Conservation (phyloP, 495 filamentous ascomycete genomes). For the Hypoxylon fuscum region DNA sequence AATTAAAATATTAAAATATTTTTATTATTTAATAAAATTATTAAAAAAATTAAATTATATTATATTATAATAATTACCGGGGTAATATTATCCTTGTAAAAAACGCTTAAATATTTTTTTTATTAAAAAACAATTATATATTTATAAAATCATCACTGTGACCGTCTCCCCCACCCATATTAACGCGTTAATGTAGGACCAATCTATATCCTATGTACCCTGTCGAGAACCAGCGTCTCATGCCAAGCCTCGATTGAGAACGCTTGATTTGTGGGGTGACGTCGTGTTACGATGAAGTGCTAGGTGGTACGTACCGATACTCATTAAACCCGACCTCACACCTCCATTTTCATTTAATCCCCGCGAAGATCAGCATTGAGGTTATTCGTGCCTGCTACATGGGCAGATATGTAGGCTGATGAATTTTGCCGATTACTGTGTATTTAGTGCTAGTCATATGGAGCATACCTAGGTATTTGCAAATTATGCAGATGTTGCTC, state of each 20-base stretch:
- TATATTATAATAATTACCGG: too few species aligned
- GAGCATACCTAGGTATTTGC: background rate
- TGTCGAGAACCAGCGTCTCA: background rate
- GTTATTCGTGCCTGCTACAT: background rate
- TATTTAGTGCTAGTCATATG: background rate
- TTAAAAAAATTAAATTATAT: too few species aligned
- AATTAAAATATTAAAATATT: too few species aligned
- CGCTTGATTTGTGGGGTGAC: conserved; percentile 32
- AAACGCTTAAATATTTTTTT: too few species aligned
- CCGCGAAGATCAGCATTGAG: background rate
- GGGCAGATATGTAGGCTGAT: background rate
- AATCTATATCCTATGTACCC: background rate
- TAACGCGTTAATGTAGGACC: background rate
- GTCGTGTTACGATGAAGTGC: conserved; percentile 15
- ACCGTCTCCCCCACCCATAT: too few species aligned
- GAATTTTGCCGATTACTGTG: background rate
- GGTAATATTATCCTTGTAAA: too few species aligned
- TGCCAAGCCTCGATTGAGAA: conserved; percentile 22
- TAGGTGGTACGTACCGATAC: background rate
- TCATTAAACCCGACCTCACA: background rate
- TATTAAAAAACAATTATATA: too few species aligned
- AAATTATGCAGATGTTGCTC: conserved; percentile 21
- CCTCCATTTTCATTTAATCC: conserved; percentile 16
- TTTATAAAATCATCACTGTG: too few species aligned
- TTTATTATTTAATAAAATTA: too few species aligned